A percentile compares a stretch with the other conserved stretches of the same genome.
These are phyloP conservation scores for Murraya koenigii DNA, from an alignment of 345 rosid species.

Conservation along the genomic window DNA sequence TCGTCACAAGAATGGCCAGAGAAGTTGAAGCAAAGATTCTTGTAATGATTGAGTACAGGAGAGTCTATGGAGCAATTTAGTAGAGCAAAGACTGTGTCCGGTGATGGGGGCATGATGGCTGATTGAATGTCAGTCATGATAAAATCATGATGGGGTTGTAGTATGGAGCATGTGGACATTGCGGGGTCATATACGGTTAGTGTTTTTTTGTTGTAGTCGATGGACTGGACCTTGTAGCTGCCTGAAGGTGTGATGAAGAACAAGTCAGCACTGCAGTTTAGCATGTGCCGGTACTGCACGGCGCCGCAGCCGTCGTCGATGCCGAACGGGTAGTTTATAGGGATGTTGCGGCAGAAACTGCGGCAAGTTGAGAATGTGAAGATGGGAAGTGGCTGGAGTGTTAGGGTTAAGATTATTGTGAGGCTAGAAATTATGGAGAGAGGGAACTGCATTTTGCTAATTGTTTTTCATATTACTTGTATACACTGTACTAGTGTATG, in stretches of 20 bases:
- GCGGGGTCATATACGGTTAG: slow-evolving; percentile 71
- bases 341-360: slow-evolving; percentile 55
- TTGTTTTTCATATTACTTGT: not conserved
- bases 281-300: slow-evolving; percentile 63
- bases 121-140: slow-evolving; percentile 62
- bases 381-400: slow-evolving; percentile 1
- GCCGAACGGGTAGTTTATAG: slow-evolving; percentile 77
- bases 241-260: slow-evolving; percentile 83
- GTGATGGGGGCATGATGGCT: slow-evolving; percentile 63
- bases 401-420: not conserved
- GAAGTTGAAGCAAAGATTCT: slow-evolving; percentile 64
- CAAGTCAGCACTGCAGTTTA: slow-evolving; percentile 66
- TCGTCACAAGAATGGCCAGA: slow-evolving; percentile 85
- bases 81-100: slow-evolving; percentile 86
- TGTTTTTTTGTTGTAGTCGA: slow-evolving; percentile 64
- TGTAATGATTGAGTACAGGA: slow-evolving; percentile 78
- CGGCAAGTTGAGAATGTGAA: slow-evolving; percentile 40
- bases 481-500: too few species aligned
- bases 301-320: slow-evolving; percentile 92
- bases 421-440: slow-evolving; percentile 13
- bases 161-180: slow-evolving; percentile 94
- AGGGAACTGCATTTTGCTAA: slow-evolving; percentile 1
- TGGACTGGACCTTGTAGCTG: slow-evolving; percentile 68
- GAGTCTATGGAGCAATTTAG: slow-evolving; percentile 83
- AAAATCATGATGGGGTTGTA: slow-evolving; percentile 93